Base-by-base conservation (phyloP, 805 yeast genomes). In the Trichomonascus vanleenenianus region DNA sequence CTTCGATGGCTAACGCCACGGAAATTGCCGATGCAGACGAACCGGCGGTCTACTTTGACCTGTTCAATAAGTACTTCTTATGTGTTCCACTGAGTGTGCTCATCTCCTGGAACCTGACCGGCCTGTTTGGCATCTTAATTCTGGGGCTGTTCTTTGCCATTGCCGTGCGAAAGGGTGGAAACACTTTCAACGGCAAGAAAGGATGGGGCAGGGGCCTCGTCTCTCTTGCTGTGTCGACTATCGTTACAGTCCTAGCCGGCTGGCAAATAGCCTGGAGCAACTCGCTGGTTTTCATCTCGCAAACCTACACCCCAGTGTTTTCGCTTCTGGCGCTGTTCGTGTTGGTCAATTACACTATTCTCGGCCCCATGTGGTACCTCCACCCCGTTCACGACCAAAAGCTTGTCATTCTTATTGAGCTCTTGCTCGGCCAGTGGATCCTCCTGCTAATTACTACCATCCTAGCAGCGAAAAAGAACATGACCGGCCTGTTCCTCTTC, bases 41-140 rank as follows among this genome's bases (percentile, higher is more conserved):
- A 15, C 54, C 54, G 1, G 85, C 93, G 0, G 74, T 80, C 1
- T 88, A 67, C 60, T 75, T 83, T 52, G 88, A 85, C 56, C 70
- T 65, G 48, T 79, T 83, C 55, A 65, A 80, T 43, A 63, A 67
- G n/a, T 45, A 75, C 18, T 22, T 22, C 27, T 8, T 22, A 8
- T 22, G 27, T 8, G 27, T 22, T 8, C 76, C 88, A 6, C 62
- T 78, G 7, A 67, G 74, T 14, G 58, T 60, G 4, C 56, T 85
- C 18, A 71, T 75, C 40, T 57, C 67, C n/a, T 48, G 74, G 44
- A 83, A 84, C 59, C 64, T 82, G 39, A 57, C 72, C 1, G 53
- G 80, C 6, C 61, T 85, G 37, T 64, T 73, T 2, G 54, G 71
- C 2, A 67, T 80, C 2, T 95, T 96, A 1, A 35, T 80, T 0